phyloP scores from a whole-genome alignment of 2,329 filamentous ascomycete species.

The Bipolaris victoriae region DNA sequence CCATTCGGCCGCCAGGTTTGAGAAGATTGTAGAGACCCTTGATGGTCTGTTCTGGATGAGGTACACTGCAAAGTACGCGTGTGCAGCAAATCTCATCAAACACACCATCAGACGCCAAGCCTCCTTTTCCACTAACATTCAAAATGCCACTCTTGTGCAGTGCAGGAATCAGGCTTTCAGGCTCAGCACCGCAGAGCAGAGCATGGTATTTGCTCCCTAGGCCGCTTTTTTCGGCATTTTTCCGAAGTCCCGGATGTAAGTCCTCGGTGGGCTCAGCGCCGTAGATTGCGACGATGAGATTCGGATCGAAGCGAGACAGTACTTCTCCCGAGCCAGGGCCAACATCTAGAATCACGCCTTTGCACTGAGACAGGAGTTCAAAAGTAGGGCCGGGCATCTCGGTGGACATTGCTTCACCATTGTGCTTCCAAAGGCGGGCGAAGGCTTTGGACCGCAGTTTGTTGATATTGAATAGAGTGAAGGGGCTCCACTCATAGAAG shows the following conservation, averaged over 20 bases:
- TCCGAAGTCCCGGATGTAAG: conserved; percentile 55
- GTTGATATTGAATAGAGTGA: conserved; percentile 37
- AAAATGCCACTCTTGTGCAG: conserved; percentile 53
- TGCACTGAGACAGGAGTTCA: conserved; percentile 35
- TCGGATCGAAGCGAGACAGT: conserved; percentile 53
- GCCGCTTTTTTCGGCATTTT: conserved; percentile 50
- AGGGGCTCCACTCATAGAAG: conserved; percentile 36
- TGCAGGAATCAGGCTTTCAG: conserved; percentile 54
- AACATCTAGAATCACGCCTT: conserved; percentile 48
- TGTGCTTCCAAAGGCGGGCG: conserved; percentile 44
- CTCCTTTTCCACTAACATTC: conserved; percentile 26
- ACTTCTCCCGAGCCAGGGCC: conserved; percentile 61
- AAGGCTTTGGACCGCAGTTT: conserved; percentile 43
- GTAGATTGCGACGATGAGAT: conserved; percentile 57
- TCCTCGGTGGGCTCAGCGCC: conserved; percentile 60
- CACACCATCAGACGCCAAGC: conserved; percentile 44
- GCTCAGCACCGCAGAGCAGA: conserved; percentile 56
- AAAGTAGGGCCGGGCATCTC: conserved; percentile 44
- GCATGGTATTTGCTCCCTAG: conserved; percentile 58
- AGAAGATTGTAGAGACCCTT: conserved; percentile 57
- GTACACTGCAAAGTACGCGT: conserved; percentile 62
- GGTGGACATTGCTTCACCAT: conserved; percentile 45
- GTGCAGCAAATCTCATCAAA: conserved; percentile 64
- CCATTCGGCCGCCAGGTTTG: conserved; percentile 61
- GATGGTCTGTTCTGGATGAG: conserved; percentile 54